A percentile compares a stretch with the other conserved stretches of the same genome.
Evolutionary conservation across 2,329 filamentous ascomycete genomes (phyloP).

Genomic region (Coniochaeta sp.): DNA sequence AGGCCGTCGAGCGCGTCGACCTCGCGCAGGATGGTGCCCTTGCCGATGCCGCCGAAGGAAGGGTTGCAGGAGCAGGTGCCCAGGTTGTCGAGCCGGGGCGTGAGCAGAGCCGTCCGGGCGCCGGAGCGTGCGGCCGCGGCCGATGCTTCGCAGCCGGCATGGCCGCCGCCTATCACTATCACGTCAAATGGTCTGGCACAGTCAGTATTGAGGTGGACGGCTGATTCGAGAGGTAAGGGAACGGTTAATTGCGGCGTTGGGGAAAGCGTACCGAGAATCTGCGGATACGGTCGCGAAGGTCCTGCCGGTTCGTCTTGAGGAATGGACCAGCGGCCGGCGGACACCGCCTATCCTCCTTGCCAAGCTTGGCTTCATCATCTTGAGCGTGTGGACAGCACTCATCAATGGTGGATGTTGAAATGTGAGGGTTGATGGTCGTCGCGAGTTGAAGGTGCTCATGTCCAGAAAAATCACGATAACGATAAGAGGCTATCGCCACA

Average conservation of each 20-base stretch:
- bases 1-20: constrained; percentile 92
- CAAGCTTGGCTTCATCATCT: neutral
- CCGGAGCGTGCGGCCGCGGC: constrained; percentile 84
- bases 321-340: neutral
- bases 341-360: neutral
- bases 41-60: constrained; percentile 96
- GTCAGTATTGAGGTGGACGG: too few relatives aligned
- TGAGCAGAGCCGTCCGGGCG: constrained; percentile 82
- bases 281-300: neutral
- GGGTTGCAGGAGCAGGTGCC: constrained; percentile 96
- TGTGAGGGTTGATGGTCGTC: neutral
- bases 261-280: neutral
- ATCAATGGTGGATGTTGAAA: neutral
- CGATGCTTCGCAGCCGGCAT: constrained; percentile 90
- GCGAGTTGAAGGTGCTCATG: neutral
- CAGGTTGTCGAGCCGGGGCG: constrained; percentile 79
- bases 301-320: neutral
- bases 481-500: neutral
- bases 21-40: constrained; percentile 92
- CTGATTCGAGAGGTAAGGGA: neutral
- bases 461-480: neutral
- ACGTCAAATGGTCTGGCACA: constrained; percentile 71
- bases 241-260: too few relatives aligned
- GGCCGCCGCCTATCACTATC: constrained; percentile 89
- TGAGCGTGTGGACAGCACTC: neutral